Base-by-base conservation (phyloP, 2,329 filamentous ascomycete species). In the Fusarium anguioides region DNA sequence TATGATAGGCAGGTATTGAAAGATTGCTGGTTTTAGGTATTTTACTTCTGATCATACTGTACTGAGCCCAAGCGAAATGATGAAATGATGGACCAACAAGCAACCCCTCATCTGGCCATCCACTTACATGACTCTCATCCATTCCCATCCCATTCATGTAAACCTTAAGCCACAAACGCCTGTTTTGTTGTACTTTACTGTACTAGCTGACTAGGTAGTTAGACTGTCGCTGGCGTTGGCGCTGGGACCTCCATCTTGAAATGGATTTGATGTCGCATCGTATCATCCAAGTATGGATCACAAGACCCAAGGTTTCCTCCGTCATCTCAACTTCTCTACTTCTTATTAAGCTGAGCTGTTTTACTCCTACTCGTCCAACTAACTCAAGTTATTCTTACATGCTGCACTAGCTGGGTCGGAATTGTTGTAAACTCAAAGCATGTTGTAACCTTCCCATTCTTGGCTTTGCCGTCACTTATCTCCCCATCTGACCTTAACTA, bases 221-320 rank as follows among this genome's bases (percentile, higher is more conserved):
- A n/a, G n/a, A 15, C 29, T 31, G 12, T 4, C 29, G 29, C 9
- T 40, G 24, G 21, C 18, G 31, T 26, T 42, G 20, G 26, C 36
- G 52, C 42, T 35, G 42, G 35, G 9, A 9, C 42, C 35, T 17
- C 11, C 29, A 24, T 14, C 12, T 31, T 26, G 12, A 47, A 27
- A 61, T n/a, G n/a, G n/a, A n/a, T 60, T 59, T 47, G 42, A 60
- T 54, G 47, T 62, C 36, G 55, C 40, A 49, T 56, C 35, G 46
- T 53, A 44, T 42, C 29, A 42, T 45, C 45, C 18, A 27, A 47
- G 33, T 51, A 27, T 40, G 26, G 31, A 54, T 42, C 26, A 33
- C 33, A 29, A 49, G 23, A 35, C 35, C 26, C 46, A 52, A 61
- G 49, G 62, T 37, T 51, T 55, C 45, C 37, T 39, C 55, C 48